Base-by-base conservation (phyloP, 1,139 yeast species). In the Geotrichum siamense region DNA sequence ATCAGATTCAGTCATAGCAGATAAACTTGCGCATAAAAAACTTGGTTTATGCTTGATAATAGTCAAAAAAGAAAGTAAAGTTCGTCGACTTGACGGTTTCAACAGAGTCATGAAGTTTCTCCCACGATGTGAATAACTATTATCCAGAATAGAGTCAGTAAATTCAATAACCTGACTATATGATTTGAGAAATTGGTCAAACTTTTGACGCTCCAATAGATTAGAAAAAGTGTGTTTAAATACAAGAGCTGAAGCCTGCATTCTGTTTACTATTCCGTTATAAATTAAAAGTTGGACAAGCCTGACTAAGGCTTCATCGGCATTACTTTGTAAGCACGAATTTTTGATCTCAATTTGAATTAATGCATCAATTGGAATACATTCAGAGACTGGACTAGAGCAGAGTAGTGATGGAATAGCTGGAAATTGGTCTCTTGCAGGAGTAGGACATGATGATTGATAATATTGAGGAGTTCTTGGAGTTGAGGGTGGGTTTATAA, bases 41-140 rank as follows among this genome's bases (percentile, higher is more conserved):
- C 60, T 60, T 0, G 68, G 68, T 2, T 67, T 60, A 1, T 66
- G 56, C 37, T 63, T 57, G 20, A 63, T 51, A 27, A 63, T 48
- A 4, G 64, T 57, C 38, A 63, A 43, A 45, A 63, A 63, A 5
- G 65, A 59, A 48, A 54, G 59, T 33, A 63, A 48, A 13, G 61
- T 49, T 38, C 56, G 58, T 5, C 62, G 51, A 39, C 55, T 59
- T 12, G 57, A 57, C 15, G 52, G 49, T 41, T 42, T 48, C 29
- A 51, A 51, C 39, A 37, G 38, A 19, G 53, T 39, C 42, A 52
- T 48, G 42, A 52, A 59, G 22, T 51, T 48, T 6, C 53, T 31
- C 15, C 50, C 43, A 39, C 45, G 44, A 16, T 29, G 47, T 33
- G 41, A 47, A 48, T 40, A 51, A 32, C 44, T 55, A 39, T 47